Evolutionary conservation across 257 asterid genomes (phyloP).

Genomic region (Ophiorrhiza pumila): DNA sequence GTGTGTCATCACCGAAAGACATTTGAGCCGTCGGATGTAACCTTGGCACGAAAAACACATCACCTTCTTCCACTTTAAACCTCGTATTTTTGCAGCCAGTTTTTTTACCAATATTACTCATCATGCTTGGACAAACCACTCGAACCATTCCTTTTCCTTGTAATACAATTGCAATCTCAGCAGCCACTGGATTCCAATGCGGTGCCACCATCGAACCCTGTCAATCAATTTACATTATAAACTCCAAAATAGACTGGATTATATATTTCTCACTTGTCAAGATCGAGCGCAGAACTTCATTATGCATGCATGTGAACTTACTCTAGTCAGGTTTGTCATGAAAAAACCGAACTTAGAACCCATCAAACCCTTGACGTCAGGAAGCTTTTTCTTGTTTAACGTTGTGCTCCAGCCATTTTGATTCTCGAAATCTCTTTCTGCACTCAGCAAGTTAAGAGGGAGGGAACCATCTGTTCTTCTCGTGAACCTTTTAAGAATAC

Average conservation of each 20-base stretch:
- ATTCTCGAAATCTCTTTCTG: conserved; percentile 62
- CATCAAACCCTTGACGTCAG: conserved; percentile 37
- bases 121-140: conserved; percentile 43
- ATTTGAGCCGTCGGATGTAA: conserved; percentile 77
- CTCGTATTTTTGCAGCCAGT: conserved; percentile 37
- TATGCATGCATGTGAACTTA: too few species aligned
- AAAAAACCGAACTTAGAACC: conserved; percentile 36
- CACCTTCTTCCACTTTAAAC: conserved; percentile 56
- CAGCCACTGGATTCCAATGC: conserved; percentile 77
- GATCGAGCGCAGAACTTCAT: too few species aligned
- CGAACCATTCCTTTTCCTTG: conserved; percentile 68
- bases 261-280: neutral
- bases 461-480: conserved; percentile 22
- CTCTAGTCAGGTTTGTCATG: conserved; percentile 69
- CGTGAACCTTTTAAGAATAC: conserved; percentile 28
- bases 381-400: conserved; percentile 43
- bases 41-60: conserved; percentile 61
- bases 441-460: conserved; percentile 47
- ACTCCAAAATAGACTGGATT: too few species aligned
- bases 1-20: conserved; percentile 58
- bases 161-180: conserved; percentile 52
- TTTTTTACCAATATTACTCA: neutral
- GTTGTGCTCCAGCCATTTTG: conserved; percentile 82
- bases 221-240: neutral
- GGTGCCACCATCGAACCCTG: conserved; percentile 96